A percentile compares a stretch with the other conserved stretches of the same genome.
Evolutionary conservation across 2,329 filamentous ascomycete species (phyloP).

Genomic region (Coniochaeta sp.): DNA sequence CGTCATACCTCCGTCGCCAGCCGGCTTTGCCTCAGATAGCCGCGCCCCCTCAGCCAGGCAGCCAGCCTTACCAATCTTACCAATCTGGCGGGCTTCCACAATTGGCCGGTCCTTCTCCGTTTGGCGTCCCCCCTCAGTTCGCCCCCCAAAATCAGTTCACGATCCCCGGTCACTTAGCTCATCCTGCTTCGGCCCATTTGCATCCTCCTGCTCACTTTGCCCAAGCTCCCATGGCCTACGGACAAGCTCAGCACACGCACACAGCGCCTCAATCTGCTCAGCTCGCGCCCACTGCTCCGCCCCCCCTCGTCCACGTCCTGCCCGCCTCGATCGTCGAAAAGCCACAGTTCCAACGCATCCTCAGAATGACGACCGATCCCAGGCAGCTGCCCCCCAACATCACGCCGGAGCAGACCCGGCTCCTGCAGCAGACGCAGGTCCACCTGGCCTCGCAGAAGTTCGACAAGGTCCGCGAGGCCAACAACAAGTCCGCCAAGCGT

Average conservation of each 20-base stretch:
- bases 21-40: background rate
- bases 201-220: background rate
- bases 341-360: background rate
- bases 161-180: background rate
- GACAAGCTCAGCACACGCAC: background rate
- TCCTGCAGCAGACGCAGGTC: background rate
- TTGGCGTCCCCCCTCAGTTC: background rate
- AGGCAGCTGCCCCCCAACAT: background rate
- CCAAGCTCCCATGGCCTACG: background rate
- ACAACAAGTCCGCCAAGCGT: conserved; percentile 1
- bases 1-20: background rate
- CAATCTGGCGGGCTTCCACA: background rate
- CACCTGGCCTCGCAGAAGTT: background rate
- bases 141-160: too few relatives aligned
- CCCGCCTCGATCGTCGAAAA: background rate
- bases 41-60: background rate
- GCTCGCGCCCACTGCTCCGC: background rate
- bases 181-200: background rate
- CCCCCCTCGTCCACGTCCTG: background rate
- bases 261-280: background rate
- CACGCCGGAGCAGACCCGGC: background rate
- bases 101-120: background rate
- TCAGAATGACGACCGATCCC: background rate
- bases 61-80: too few relatives aligned
- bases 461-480: background rate